Evolutionary conservation across 805 yeast genomes (phyloP).

Genomic region (Ogataea pignaliae): DNA sequence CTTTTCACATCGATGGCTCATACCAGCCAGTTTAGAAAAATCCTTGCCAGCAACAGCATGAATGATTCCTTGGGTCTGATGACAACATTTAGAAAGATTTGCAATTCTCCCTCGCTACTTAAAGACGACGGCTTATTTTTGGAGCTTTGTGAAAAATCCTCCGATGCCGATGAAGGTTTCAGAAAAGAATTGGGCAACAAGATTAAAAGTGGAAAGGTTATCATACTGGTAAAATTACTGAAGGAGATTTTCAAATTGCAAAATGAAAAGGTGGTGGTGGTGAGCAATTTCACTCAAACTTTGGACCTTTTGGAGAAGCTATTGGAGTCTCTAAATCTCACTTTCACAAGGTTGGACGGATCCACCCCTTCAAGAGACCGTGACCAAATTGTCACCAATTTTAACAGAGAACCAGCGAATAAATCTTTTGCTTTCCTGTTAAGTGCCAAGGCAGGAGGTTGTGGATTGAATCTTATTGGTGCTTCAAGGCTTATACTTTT

Average conservation of each 20-base stretch:
- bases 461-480: conserved; percentile 85
- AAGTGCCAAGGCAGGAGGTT: conserved; percentile 91
- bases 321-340: conserved; percentile 43
- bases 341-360: conserved; percentile 75
- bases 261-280: conserved; percentile 75
- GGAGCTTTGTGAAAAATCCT: conserved; percentile 20
- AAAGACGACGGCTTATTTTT: conserved; percentile 43
- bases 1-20: conserved; percentile 49
- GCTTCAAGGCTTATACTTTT: conserved; percentile 81
- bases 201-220: conserved; percentile 58
- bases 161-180: conserved; percentile 19
- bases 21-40: conserved; percentile 31
- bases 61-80: conserved; percentile 62
- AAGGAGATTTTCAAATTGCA: conserved; percentile 37
- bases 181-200: conserved; percentile 28
- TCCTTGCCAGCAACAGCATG: conserved; percentile 27
- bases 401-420: conserved; percentile 46
- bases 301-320: conserved; percentile 67
- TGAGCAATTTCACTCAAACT: conserved; percentile 86
- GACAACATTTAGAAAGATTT: conserved; percentile 69
- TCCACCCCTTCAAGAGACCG: conserved; percentile 66
- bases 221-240: conserved; percentile 53
- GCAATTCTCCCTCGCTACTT: conserved; percentile 74
- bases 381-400: conserved; percentile 59
- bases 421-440: conserved; percentile 62